Percentiles rank a stretch among this genome's conserved stretches.
Evolutionary conservation across 2,329 filamentous ascomycete species (phyloP).

Genomic region (Pezicula radicicola): DNA sequence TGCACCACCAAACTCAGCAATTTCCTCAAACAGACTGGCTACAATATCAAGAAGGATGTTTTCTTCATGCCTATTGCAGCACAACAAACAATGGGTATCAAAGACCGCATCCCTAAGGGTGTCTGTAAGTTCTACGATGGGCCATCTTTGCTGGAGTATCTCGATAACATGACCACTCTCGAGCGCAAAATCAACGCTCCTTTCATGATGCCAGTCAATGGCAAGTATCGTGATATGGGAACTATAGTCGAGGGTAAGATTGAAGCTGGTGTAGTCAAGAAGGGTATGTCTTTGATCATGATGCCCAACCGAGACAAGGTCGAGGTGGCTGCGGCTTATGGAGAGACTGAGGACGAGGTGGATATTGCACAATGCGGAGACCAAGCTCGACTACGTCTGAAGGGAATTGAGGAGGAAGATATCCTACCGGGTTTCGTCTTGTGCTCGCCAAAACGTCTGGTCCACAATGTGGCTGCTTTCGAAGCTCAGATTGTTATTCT

Average conservation of each 20-base stretch:
- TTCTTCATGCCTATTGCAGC: constrained; percentile 96
- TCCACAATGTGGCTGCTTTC: constrained; percentile 85
- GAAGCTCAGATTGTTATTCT: constrained; percentile 96
- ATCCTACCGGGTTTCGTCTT: constrained; percentile 93
- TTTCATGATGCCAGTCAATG: constrained; percentile 98
- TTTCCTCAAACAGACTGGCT: constrained; percentile 90
- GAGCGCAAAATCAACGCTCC: constrained; percentile 96
- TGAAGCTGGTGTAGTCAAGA: constrained; percentile 90
- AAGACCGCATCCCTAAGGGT: constrained; percentile 77
- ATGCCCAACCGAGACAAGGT: constrained; percentile 91
- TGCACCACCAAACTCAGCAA: constrained; percentile 83
- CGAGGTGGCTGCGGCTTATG: constrained; percentile 81
- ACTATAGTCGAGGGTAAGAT: constrained; percentile 98
- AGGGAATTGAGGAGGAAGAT: constrained; percentile 96
- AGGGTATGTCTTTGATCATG: constrained; percentile 81
- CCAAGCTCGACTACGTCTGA: constrained; percentile 86
- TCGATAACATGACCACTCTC: constrained; percentile 89
- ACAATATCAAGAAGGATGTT: constrained; percentile 90
- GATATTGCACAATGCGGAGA: constrained; percentile 82
- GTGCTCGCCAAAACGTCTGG: constrained; percentile 89
- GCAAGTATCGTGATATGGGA: constrained; percentile 96
- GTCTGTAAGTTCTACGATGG: constrained; percentile 81
- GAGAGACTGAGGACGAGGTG: constrained; percentile 94
- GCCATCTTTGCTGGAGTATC: constrained; percentile 88
- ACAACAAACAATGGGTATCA: constrained; percentile 82